phyloP scores from a whole-genome alignment of 345 rosid genomes.

The Hibiscus tridactylites region DNA sequence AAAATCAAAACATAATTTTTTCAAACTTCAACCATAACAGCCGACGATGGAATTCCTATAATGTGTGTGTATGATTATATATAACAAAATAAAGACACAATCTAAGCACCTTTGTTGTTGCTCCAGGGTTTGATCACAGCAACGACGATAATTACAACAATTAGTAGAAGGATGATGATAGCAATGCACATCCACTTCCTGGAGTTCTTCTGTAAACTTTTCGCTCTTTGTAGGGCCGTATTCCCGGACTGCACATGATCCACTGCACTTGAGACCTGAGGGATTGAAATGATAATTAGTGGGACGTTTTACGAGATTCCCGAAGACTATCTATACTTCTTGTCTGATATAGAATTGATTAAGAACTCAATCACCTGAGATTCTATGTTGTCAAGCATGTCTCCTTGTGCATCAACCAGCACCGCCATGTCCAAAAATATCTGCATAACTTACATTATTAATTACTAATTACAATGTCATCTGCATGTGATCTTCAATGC shows the following conservation, averaged over 20 bases:
- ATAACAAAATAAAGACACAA: slow-evolving; percentile 6
- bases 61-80: slow-evolving; percentile 13
- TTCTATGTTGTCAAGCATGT: slow-evolving; percentile 88
- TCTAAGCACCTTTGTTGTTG: slow-evolving; percentile 61
- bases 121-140: slow-evolving; percentile 76
- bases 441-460: slow-evolving; percentile 30
- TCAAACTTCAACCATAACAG: background rate
- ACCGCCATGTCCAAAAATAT: slow-evolving; percentile 94
- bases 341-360: background rate
- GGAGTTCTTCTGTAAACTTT: slow-evolving; percentile 64
- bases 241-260: slow-evolving; percentile 90
- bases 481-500: background rate
- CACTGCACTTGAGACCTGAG: slow-evolving; percentile 81
- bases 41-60: slow-evolving; percentile 11
- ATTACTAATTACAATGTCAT: background rate
- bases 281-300: background rate
- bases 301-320: background rate
- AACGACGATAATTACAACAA: slow-evolving; percentile 60
- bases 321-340: background rate
- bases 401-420: slow-evolving; percentile 91
- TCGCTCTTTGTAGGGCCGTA: slow-evolving; percentile 61
- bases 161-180: slow-evolving; percentile 69
- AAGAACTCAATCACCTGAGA: slow-evolving; percentile 45
- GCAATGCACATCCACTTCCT: slow-evolving; percentile 96
- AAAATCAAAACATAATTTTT: background rate